A percentile compares a stretch with the other conserved stretches of the same genome.
Conservation (phyloP, 768 basidiomycete genomes). For the Phaffia tasmanica region DNA sequence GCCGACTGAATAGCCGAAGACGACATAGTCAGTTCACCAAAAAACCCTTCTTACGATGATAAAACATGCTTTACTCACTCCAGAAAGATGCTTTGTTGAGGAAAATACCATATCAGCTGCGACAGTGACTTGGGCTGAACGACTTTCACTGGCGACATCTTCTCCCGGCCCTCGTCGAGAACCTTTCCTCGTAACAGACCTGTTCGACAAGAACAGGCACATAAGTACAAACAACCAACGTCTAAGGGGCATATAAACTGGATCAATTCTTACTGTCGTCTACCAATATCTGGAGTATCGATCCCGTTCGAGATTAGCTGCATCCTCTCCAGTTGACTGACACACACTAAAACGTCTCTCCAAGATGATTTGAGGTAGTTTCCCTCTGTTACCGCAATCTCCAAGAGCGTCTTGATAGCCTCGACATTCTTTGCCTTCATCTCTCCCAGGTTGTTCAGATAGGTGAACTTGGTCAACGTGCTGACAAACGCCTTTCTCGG, state of each 20-base stretch:
- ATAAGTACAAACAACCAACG: not conserved
- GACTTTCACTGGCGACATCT: constrained; percentile 89
- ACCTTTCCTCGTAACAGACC: not conserved
- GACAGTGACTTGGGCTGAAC: constrained; percentile 95
- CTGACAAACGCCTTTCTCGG: constrained; percentile 98
- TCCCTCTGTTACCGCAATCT: constrained; percentile 92
- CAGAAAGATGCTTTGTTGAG: constrained; percentile 81
- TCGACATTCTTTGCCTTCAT: constrained; percentile 99
- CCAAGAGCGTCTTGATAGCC: constrained; percentile 87
- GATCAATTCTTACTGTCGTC: constrained; percentile 57
- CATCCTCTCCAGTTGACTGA: constrained; percentile 97
- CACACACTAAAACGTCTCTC: constrained; percentile 92
- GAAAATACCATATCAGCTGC: constrained; percentile 99
- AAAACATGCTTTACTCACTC: constrained; percentile 50
- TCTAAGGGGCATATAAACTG: not conserved
- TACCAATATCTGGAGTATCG: constrained; percentile 65
- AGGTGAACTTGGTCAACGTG: constrained; percentile 90
- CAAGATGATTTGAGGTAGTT: constrained; percentile 91
- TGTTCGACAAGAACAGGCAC: constrained; percentile 8
- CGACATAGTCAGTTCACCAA: not conserved
- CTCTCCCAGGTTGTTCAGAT: constrained; percentile 92
- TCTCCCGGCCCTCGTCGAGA: constrained; percentile 47
- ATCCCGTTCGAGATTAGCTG: constrained; percentile 87
- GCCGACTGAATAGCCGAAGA: constrained; percentile 52
- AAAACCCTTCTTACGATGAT: not conserved